A percentile compares a stretch with the other conserved stretches of the same genome.
These are phyloP conservation scores for Kazachstania africana DNA, from an alignment of 805 yeast species.

Conservation along the genomic window DNA sequence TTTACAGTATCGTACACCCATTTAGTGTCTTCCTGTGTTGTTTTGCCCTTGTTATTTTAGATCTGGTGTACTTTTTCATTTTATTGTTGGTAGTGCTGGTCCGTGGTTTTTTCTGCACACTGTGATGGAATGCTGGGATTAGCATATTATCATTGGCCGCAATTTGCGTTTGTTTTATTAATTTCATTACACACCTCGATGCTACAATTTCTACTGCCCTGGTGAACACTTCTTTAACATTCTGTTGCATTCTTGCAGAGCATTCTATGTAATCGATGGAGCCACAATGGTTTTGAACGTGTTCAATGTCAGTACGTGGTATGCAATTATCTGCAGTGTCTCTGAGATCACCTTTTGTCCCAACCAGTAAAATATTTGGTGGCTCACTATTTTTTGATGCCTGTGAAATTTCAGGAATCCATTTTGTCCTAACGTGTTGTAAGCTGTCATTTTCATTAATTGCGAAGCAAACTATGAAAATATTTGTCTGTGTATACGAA, in stretches of 20 bases:
- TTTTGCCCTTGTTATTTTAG: too few species aligned
- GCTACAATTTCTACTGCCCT: too few species aligned
- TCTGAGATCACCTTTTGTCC: slow-evolving; percentile 74
- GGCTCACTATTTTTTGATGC: slow-evolving; percentile 2
- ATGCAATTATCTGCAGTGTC: slow-evolving; percentile 42
- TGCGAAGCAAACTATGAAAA: slow-evolving; percentile 74
- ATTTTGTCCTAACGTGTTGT: slow-evolving; percentile 64
- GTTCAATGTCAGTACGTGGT: slow-evolving; percentile 45
- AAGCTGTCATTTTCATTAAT: slow-evolving; percentile 71
- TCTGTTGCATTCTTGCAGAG: slow-evolving; percentile 80
- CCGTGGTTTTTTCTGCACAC: too few species aligned
- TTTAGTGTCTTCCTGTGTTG: too few species aligned
- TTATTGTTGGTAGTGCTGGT: too few species aligned
- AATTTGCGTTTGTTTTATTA: too few species aligned
- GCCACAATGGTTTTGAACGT: slow-evolving; percentile 58
- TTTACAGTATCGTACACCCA: too few species aligned
- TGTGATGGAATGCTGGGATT: too few species aligned
- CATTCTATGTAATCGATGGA: slow-evolving; percentile 72
- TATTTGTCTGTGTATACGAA: slow-evolving; percentile 82
- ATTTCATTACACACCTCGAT: too few species aligned
- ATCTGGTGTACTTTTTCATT: too few species aligned
- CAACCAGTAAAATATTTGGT: slow-evolving; percentile 51
- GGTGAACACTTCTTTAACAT: slow-evolving; percentile 71
- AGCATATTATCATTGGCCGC: too few species aligned
- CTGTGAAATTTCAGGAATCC: slow-evolving; percentile 64